Conservation (phyloP, 1,139 yeast species). For the Taphrina flavorubra region DNA sequence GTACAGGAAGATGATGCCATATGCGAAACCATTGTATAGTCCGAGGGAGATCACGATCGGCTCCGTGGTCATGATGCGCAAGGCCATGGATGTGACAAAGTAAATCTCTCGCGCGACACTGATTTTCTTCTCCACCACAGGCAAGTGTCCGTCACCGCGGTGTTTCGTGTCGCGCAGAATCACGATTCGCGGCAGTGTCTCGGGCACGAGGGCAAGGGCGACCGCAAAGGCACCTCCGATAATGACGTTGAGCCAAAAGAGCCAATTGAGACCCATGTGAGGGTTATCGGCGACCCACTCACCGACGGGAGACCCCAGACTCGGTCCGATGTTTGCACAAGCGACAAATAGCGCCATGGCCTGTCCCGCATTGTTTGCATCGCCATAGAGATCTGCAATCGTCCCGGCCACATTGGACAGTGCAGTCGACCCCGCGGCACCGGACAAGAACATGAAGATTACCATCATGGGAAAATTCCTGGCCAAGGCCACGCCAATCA, state of each 20-base stretch:
- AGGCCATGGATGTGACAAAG: constrained; percentile 51
- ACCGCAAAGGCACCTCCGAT: constrained; percentile 58
- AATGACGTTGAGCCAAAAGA: constrained; percentile 64
- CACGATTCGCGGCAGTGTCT: constrained; percentile 41
- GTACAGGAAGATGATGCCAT: constrained; percentile 66
- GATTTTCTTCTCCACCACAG: constrained; percentile 12
- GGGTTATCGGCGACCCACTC: constrained; percentile 58
- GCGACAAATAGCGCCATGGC: constrained; percentile 66
- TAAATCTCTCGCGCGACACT: constrained; percentile 23
- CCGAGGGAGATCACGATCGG: constrained; percentile 84
- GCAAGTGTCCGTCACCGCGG: not conserved
- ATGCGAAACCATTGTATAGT: constrained; percentile 83
- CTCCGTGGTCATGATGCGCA: constrained; percentile 72
- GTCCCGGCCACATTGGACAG: constrained; percentile 71
- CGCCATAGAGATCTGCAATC: constrained; percentile 64
- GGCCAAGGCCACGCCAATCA: constrained; percentile 64
- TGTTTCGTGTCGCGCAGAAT: constrained; percentile 12
- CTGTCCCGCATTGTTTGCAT: constrained; percentile 57
- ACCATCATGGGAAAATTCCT: constrained; percentile 62
- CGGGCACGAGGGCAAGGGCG: constrained; percentile 53
- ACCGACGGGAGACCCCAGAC: constrained; percentile 64
- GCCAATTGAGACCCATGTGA: constrained; percentile 63
- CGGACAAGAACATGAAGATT: constrained; percentile 66
- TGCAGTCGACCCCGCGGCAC: constrained; percentile 70
- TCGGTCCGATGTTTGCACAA: constrained; percentile 69